Evolutionary conservation across 495 filamentous ascomycete genomes (phyloP).

Genomic region (Neurospora tetrasperma): DNA sequence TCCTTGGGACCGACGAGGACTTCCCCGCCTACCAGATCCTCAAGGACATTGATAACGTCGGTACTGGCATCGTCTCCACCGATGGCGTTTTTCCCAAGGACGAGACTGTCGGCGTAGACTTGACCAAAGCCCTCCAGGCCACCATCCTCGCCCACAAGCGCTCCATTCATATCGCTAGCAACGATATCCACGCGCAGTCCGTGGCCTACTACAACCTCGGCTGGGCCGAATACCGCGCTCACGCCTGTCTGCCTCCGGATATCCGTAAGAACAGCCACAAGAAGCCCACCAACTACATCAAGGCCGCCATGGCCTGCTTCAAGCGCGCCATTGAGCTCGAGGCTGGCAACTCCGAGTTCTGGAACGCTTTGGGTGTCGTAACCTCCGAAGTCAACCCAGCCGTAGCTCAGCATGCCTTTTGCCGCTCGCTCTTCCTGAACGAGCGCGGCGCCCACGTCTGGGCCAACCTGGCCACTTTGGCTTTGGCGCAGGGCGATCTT

Average conservation of each 20-base stretch:
- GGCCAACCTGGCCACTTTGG: constrained; percentile 84
- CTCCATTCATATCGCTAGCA: constrained; percentile 59
- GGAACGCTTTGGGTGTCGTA: constrained; percentile 89
- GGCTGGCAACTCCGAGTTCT: constrained; percentile 91
- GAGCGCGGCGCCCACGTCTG: constrained; percentile 72
- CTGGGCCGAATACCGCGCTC: constrained; percentile 80
- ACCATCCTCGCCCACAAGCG: constrained; percentile 80
- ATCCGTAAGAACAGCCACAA: constrained; percentile 39
- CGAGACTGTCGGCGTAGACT: constrained; percentile 38
- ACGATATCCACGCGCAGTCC: constrained; percentile 83
- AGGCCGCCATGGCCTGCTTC: constrained; percentile 82
- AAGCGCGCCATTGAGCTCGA: constrained; percentile 94
- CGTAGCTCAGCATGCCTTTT: constrained; percentile 87
- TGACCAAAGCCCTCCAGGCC: constrained; percentile 46
- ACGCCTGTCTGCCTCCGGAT: constrained; percentile 45
- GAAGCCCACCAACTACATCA: constrained; percentile 54
- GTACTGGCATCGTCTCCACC: constrained; percentile 35
- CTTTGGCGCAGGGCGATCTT: constrained; percentile 70
- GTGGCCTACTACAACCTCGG: constrained; percentile 96
- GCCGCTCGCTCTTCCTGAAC: constrained; percentile 88
- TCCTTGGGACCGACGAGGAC: constrained; percentile 46
- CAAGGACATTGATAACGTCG: constrained; percentile 61
- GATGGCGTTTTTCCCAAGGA: constrained; percentile 32
- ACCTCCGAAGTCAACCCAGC: constrained; percentile 75
- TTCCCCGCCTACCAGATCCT: constrained; percentile 50